Conservation (phyloP, 345 rosid genomes). For the Schrenkiella parvula region DNA sequence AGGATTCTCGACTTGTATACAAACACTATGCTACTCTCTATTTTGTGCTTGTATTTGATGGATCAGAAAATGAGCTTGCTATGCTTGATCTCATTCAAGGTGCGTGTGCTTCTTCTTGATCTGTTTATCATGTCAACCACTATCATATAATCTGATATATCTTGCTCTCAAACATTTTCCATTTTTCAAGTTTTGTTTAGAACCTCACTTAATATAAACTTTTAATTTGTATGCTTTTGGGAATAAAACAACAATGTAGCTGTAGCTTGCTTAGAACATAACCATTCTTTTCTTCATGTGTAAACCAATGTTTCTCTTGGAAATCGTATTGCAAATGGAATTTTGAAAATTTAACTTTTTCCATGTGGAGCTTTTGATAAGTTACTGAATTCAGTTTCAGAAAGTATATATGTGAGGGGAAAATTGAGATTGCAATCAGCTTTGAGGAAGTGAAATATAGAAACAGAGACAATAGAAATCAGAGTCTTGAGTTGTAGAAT, state of each 20-base stretch:
- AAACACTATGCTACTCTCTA: constrained; percentile 91
- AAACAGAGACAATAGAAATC: neutral
- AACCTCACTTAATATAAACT: neutral
- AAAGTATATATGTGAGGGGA: too few relatives aligned
- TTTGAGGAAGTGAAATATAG: neutral
- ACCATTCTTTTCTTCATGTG: neutral
- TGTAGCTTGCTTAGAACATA: neutral
- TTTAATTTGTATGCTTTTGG: neutral
- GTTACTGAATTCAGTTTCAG: neutral
- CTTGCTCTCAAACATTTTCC: neutral
- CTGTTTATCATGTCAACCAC: neutral
- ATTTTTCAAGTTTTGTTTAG: neutral
- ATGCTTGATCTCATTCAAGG: constrained; percentile 97
- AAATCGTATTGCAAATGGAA: neutral
- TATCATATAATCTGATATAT: neutral
- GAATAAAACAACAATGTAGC: neutral
- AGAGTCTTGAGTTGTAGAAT: neutral
- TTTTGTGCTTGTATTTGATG: constrained; percentile 77
- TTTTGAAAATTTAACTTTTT: neutral
- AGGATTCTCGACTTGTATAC: constrained; percentile 85
- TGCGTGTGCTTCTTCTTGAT: neutral
- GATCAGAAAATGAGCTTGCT: constrained; percentile 92
- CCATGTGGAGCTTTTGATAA: neutral
- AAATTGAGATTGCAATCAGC: neutral
- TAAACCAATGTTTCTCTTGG: neutral